Evolutionary conservation across 768 basidiomycete genomes (phyloP).

Genomic region (Chalciporus pseudorubinellus): DNA sequence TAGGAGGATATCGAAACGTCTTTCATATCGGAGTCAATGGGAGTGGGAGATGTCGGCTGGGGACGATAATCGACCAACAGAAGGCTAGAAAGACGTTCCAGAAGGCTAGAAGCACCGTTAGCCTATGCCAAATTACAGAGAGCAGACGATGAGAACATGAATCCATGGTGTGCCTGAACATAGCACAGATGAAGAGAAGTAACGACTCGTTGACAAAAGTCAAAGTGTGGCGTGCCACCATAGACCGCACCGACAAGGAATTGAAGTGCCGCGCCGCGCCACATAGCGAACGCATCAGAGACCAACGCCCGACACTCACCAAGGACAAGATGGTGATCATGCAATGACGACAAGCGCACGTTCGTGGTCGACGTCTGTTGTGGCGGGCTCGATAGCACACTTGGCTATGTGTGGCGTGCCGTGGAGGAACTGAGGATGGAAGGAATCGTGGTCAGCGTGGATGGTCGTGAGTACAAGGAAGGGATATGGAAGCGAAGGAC

Average conservation of each 20-base stretch:
- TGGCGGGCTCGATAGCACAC: constrained; percentile 28
- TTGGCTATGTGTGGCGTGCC: constrained; percentile 33
- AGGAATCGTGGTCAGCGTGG: constrained; percentile 41
- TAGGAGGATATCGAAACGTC: constrained; percentile 60
- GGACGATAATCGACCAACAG: constrained; percentile 44
- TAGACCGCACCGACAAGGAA: neutral
- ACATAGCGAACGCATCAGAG: constrained; percentile 9
- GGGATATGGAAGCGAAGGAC: constrained; percentile 22
- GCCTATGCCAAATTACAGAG: constrained; percentile 9
- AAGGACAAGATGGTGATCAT: constrained; percentile 38
- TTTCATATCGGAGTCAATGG: constrained; percentile 60
- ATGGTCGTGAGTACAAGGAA: constrained; percentile 31
- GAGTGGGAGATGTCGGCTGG: constrained; percentile 36
- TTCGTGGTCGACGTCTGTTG: constrained; percentile 38
- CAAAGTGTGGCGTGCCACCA: constrained; percentile 12
- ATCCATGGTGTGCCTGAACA: constrained; percentile 2
- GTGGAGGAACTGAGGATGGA: constrained; percentile 25
- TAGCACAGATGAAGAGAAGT: constrained; percentile 3
- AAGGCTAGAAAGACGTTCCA: constrained; percentile 34
- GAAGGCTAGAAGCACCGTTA: constrained; percentile 20
- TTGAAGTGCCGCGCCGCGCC: constrained; percentile 6
- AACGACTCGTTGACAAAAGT: constrained; percentile 5
- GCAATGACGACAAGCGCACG: constrained; percentile 36
- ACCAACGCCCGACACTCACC: constrained; percentile 32
- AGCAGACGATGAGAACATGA: constrained; percentile 6